Base-by-base conservation (phyloP, 169 alveolate genomes). In the Cyclospora cayetanensis region DNA sequence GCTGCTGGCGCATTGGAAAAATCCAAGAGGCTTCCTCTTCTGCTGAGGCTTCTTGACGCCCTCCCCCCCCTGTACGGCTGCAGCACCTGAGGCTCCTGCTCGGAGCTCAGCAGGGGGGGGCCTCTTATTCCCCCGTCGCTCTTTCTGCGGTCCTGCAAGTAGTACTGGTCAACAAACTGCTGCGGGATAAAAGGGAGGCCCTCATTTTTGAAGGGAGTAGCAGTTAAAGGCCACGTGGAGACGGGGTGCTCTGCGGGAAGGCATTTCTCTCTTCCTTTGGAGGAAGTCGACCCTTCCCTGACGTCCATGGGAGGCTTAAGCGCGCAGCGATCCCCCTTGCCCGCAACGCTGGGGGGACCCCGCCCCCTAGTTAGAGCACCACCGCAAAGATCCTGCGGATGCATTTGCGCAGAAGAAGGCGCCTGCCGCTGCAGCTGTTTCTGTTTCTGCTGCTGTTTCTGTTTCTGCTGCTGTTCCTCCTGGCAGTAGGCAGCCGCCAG, bases 1-100 rank as follows among this genome's bases (percentile, higher is more conserved):
- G 85, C 85, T 37, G 85, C 85, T 7, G 85, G 85, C 22, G 85
- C 65, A 31, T 63, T 63, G 0, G 65, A n/a, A n/a, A 74, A 74
- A 25, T 46, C 53, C 5, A 74, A 37, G 15, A 20, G 4, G 18
- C 22, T n/a, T 0, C 72, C 72, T n/a, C 72, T 46, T 60, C 72
- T 60, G 72, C 72, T 60, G 31, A 60, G 72, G 31, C 72, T 60
- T 31, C 72, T 46, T 0, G 60, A 46, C 79, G 34, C 2, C 9
- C 42, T 70, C 25, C 82, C 18, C 27, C 20, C 0, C 25, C 34
- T 35, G 4, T 27, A 70, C 31, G 15, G 82, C 82, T 11, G 82
- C 82, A 20, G 46, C 82, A 20, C 50, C 82, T 68, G 82, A 35
- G 31, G 82, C 82, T 15, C 46, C 79, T 27, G 83, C 80, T 12